Evolutionary conservation across 495 filamentous ascomycete genomes (phyloP).

Genomic region (Xylaria telfairii): DNA sequence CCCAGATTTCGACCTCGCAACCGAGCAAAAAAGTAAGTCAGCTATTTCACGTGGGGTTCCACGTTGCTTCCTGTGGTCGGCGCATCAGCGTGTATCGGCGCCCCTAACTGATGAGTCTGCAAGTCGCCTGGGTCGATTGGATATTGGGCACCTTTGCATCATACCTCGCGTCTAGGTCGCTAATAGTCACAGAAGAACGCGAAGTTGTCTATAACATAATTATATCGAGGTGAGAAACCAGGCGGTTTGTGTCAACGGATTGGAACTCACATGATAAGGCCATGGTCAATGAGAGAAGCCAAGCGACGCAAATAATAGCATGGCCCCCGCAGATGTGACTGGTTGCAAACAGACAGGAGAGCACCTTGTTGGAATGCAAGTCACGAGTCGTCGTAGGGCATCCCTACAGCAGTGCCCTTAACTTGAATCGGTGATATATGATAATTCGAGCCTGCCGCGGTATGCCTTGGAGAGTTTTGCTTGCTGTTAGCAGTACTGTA

Average conservation of each 20-base stretch:
- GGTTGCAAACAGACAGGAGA: not conserved
- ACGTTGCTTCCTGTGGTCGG: not conserved
- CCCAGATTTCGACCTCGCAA: not conserved
- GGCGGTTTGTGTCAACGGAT: not conserved
- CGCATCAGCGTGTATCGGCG: not conserved
- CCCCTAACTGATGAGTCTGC: not conserved
- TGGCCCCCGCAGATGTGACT: not conserved
- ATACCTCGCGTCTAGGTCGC: not conserved
- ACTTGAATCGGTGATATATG: not conserved
- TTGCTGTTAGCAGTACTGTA: not conserved
- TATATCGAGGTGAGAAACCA: not conserved
- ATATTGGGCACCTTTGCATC: conserved; percentile 21
- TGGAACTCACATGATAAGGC: not conserved
- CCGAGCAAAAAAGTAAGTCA: not conserved
- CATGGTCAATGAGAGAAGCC: not conserved
- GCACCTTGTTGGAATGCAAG: not conserved
- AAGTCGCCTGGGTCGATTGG: not conserved
- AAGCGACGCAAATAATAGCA: not conserved
- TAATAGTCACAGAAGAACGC: not conserved
- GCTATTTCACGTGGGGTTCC: conserved; percentile 1
- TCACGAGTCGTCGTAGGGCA: conserved; percentile 10
- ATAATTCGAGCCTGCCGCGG: conserved; percentile 14
- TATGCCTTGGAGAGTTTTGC: not conserved
- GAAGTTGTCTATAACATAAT: not conserved
- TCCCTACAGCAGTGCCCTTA: not conserved